Evolutionary conservation across 352 stramenopile species (phyloP).

Genomic region (Pilasporangium apinafurcum): DNA sequence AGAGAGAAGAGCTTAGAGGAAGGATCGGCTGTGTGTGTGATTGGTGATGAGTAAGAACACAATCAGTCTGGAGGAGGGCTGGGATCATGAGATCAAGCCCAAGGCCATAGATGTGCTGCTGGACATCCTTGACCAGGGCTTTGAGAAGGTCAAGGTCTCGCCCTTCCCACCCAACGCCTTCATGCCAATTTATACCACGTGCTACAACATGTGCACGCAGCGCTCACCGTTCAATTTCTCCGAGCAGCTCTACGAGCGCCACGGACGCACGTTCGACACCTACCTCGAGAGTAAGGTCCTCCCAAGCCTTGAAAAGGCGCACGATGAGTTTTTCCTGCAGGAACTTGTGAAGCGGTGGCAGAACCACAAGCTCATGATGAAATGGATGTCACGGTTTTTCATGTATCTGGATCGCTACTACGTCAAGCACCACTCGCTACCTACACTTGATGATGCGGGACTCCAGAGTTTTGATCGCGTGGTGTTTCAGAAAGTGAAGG

Average conservation of each 20-base stretch:
- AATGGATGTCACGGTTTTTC: slow-evolving; percentile 99
- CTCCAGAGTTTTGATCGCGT: slow-evolving; percentile 80
- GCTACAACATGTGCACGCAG: slow-evolving; percentile 99
- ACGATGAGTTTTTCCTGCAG: slow-evolving; percentile 94
- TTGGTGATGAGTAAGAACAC: slow-evolving; percentile 79
- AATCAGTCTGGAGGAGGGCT: slow-evolving; percentile 82
- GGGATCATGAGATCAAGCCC: slow-evolving; percentile 85
- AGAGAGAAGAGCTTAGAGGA: too few species aligned
- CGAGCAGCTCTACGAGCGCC: slow-evolving; percentile 97
- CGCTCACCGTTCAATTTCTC: slow-evolving; percentile 99
- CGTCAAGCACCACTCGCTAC: slow-evolving; percentile 96
- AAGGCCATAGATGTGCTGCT: slow-evolving; percentile 87
- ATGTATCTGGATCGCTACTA: slow-evolving; percentile 99
- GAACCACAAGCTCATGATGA: slow-evolving; percentile 99
- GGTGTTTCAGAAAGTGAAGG: slow-evolving; percentile 83
- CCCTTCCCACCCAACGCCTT: slow-evolving; percentile 81
- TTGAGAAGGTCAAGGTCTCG: slow-evolving; percentile 76
- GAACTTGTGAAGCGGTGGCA: slow-evolving; percentile 96
- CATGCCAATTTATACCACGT: slow-evolving; percentile 89
- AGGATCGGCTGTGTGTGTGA: too few species aligned
- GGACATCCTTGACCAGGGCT: slow-evolving; percentile 80
- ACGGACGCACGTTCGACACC: slow-evolving; percentile 88
- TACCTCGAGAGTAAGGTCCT: slow-evolving; percentile 90
- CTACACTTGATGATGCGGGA: slow-evolving; percentile 91
- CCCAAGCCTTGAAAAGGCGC: slow-evolving; percentile 79